These are phyloP conservation scores for Phialophora chinensis DNA, from an alignment of 2,329 filamentous ascomycete species.

Conservation along the genomic window DNA sequence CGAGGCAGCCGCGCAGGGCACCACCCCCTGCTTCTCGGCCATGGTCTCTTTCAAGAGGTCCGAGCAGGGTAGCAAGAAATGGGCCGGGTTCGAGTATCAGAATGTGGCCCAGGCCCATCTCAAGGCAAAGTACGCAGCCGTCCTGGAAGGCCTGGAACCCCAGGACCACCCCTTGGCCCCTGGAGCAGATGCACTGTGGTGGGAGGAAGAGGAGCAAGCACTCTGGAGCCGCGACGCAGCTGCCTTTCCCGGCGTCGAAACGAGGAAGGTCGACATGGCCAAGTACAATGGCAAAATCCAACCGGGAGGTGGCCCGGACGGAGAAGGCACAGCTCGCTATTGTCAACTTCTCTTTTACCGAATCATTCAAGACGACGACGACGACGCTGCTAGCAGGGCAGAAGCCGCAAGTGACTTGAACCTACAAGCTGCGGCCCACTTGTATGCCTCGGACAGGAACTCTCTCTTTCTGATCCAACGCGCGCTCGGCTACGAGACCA, in stretches of 20 bases:
- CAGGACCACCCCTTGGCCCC: constrained; percentile 46
- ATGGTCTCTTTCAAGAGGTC: constrained; percentile 37
- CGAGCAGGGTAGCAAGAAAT: constrained; percentile 29
- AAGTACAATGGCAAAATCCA: constrained; percentile 50
- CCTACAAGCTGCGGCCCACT: constrained; percentile 62
- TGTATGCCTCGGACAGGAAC: constrained; percentile 64
- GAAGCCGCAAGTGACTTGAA: constrained; percentile 51
- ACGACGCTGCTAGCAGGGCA: constrained; percentile 39
- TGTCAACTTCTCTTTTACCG: constrained; percentile 56
- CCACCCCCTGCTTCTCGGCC: constrained; percentile 33
- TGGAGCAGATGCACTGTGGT: constrained; percentile 48
- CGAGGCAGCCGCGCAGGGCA: constrained; percentile 18
- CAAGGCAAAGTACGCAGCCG: constrained; percentile 42
- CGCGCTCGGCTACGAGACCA: constrained; percentile 52
- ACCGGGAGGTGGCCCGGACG: constrained; percentile 35
- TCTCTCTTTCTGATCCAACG: constrained; percentile 60
- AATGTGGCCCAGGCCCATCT: constrained; percentile 39
- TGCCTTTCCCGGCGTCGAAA: constrained; percentile 53
- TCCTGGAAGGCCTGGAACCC: constrained; percentile 43
- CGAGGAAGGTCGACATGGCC: constrained; percentile 60
- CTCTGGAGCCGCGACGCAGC: constrained; percentile 41
- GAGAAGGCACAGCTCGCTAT: constrained; percentile 43
- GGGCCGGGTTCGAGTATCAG: constrained; percentile 30
- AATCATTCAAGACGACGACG: constrained; percentile 50
- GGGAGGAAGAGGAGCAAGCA: constrained; percentile 42